These are phyloP conservation scores for Uronychia setigera DNA, from an alignment of 73 alveolate species.

Conservation along the genomic window DNA sequence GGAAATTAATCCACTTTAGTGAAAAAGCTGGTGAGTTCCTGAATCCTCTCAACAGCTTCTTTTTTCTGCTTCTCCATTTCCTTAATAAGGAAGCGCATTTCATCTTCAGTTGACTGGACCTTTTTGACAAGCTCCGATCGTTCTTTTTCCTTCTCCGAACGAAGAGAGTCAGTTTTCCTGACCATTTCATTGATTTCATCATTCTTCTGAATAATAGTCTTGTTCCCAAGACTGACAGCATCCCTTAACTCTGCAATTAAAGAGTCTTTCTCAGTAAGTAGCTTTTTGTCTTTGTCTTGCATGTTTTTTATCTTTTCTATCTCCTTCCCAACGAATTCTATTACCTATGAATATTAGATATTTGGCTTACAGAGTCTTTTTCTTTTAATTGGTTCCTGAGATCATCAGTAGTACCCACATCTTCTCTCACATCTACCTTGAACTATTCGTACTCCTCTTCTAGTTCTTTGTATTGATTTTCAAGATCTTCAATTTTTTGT, in stretches of 20 bases:
- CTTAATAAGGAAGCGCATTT: not conserved
- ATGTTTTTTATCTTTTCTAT: not conserved
- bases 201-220: too few relatives aligned
- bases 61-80: not conserved
- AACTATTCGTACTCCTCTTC: conserved; percentile 31
- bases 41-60: too few relatives aligned
- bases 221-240: too few relatives aligned
- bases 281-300: not conserved
- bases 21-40: too few relatives aligned
- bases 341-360: not conserved
- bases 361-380: not conserved
- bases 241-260: conserved; percentile 2
- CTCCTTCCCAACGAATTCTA: conserved; percentile 22
- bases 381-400: conserved; percentile 19
- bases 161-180: too few relatives aligned
- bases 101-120: not conserved
- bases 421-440: not conserved
- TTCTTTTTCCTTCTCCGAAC: not conserved
- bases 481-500: conserved; percentile 24
- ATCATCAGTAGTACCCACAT: conserved; percentile 1
- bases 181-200: too few relatives aligned
- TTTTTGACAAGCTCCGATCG: not conserved
- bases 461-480: conserved; percentile 12
- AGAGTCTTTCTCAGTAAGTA: not conserved
- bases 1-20: too few relatives aligned